Base-by-base conservation (phyloP, 768 basidiomycete genomes). In the Calocybe cyanea region DNA sequence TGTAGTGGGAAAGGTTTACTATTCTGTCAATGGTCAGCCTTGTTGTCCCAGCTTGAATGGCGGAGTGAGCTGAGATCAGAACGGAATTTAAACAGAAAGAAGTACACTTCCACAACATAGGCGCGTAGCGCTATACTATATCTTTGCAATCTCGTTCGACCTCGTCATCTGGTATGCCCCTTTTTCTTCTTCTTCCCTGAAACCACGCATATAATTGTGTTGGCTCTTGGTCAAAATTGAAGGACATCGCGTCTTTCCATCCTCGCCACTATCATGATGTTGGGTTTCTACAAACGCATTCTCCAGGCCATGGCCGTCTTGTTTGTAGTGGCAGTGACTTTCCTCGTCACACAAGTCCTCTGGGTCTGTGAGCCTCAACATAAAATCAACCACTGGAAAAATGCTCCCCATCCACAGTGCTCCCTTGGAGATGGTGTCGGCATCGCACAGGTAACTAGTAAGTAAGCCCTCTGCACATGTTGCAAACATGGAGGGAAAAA, bases 341-440 rank as follows among this genome's bases (percentile, higher is more conserved):
- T 35, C 17, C 34, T 35, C 14, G 34, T 35, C n/a, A 14, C 34
- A 6, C 34, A 35, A n/a, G 34, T 35, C 13, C 17, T 35, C 5
- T 35, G 14, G 34, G 34, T 35, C 17, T 35, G 34, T 18, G 34
- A 35, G 17, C 34, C 50, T 37, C 25, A 21, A 30, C 25, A 51
- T 14, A 9, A 24, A 17, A 33, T 15, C 30, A 67, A 41, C 18
- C 49, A 51, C 24, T 51, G 49, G 49, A 50, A 50, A 33, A 11
- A 20, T 7, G 38, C n/a, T 34, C 43, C 24, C 28, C 15, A 45
- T 17, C 43, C 43, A 0, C 43, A 45, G 20, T 50, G 49, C 31
- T n/a, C 24, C 3, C 39, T 50, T 7, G 45, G 45, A 10, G 13
- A 23, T 23, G 31, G 44, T 7, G 49, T 46, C 1, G 49, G 34